A percentile compares a stretch with the other conserved stretches of the same genome.
These are phyloP conservation scores for Diutina mesorugosa DNA, from an alignment of 1,139 yeast species.

Conservation along the genomic window DNA sequence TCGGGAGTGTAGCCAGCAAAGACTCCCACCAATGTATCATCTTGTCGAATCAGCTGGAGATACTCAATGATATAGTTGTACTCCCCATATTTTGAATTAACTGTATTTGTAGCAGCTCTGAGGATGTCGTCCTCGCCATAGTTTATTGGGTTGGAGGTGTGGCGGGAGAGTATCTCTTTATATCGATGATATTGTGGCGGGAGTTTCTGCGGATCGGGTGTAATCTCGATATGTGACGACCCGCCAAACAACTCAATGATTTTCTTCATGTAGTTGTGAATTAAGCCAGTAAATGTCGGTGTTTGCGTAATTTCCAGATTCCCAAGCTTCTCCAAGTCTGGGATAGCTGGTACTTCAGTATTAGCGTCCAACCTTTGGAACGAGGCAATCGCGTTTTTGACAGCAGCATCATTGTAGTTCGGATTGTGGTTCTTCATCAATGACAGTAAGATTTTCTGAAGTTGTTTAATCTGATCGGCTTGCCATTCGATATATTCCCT, in stretches of 20 bases:
- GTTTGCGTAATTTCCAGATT: background rate
- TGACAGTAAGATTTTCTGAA: slow-evolving; percentile 32
- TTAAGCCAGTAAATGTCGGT: slow-evolving; percentile 3
- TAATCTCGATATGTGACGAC: background rate
- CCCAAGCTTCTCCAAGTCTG: background rate
- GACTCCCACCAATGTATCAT: slow-evolving; percentile 44
- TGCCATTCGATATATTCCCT: slow-evolving; percentile 9
- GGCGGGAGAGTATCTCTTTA: background rate
- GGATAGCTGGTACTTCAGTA: background rate
- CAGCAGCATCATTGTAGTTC: slow-evolving; percentile 83
- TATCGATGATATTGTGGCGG: background rate
- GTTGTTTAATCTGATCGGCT: slow-evolving; percentile 10
- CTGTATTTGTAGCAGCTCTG: slow-evolving; percentile 24
- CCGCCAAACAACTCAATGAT: background rate
- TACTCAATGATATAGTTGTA: slow-evolving; percentile 58
- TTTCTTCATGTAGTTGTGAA: slow-evolving; percentile 4
- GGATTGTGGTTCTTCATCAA: slow-evolving; percentile 62
- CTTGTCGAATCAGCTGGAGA: slow-evolving; percentile 46
- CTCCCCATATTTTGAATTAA: slow-evolving; percentile 44
- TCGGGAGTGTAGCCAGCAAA: slow-evolving; percentile 21
- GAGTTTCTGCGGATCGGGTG: background rate
- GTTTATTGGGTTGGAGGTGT: slow-evolving; percentile 6
- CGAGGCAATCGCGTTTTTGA: slow-evolving; percentile 53
- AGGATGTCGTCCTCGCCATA: slow-evolving; percentile 58
- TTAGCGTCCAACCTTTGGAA: slow-evolving; percentile 45